A percentile compares a stretch with the other conserved stretches of the same genome.
These are phyloP conservation scores for Ambispora gerdemannii DNA, from an alignment of 192 early-diverging fungal species.

Conservation along the genomic window DNA sequence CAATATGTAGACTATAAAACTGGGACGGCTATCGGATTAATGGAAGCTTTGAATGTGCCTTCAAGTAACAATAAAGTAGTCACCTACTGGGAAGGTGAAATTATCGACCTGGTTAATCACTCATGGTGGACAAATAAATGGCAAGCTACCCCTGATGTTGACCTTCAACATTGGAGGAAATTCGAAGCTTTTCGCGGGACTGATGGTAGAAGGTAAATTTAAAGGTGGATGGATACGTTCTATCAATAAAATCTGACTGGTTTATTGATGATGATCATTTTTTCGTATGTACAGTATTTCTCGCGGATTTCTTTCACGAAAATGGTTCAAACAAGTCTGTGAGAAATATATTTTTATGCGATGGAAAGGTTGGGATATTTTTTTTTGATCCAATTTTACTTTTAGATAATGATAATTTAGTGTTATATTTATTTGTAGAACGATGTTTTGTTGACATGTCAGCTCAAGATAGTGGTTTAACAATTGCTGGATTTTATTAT, in stretches of 20 bases:
- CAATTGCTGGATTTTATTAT: constrained; percentile 69
- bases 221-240: too few species aligned
- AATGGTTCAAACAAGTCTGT: constrained; percentile 46
- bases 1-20: constrained; percentile 40
- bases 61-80: constrained; percentile 45
- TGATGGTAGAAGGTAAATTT: constrained; percentile 30
- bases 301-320: constrained; percentile 32
- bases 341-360: constrained; percentile 70
- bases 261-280: too few species aligned
- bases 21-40: constrained; percentile 47
- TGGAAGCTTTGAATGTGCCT: constrained; percentile 60
- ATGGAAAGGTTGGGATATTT: constrained; percentile 50
- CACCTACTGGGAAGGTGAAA: constrained; percentile 66
- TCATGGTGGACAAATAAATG: constrained; percentile 57
- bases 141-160: constrained; percentile 41
- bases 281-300: constrained; percentile 27
- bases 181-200: constrained; percentile 39
- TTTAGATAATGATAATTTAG: not conserved
- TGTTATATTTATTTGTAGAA: constrained; percentile 33
- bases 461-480: constrained; percentile 52
- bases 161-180: constrained; percentile 46
- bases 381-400: constrained; percentile 1
- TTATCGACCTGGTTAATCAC: constrained; percentile 61
- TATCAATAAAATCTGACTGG: too few species aligned
- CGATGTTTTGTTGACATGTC: constrained; percentile 53